Base-by-base conservation (phyloP, 2,329 filamentous ascomycete genomes). In the Penicillium sp. region DNA sequence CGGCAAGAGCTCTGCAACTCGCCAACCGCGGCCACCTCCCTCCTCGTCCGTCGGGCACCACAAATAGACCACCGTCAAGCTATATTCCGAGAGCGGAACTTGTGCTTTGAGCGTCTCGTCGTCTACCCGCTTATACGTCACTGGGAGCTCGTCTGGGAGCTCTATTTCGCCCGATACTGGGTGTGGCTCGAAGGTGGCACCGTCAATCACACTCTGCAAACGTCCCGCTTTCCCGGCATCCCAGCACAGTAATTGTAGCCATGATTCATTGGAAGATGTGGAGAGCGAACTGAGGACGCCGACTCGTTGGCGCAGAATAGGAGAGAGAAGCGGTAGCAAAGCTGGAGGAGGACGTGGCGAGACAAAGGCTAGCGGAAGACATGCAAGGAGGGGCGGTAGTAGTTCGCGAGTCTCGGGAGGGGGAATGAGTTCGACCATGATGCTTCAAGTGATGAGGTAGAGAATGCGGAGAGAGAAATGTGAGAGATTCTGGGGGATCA, bases 161-260 rank as follows among this genome's bases (percentile, higher is more conserved):
- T 86, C 82, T 37, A 86, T 77, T 61, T 86, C 82, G 40, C 82
- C 82, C 1, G 82, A 85, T 3, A 79, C 78, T 0, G 82, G 82
- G 58, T 86, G 82, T 37, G 81, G 80, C 63, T 85, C 82, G 48
- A 84, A 77, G 14, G 72, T 72, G 28, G 80, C 72, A 30, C 74
- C 72, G 52, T 79, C 76, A 30, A 85, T 74, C 18, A 80, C 64
- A 11, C 72, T 68, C 41, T 79, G 77, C 10, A 85, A 70, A 49
- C 72, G 75, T 28, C 78, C 73, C 3, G 78, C 81, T 45, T 76
- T 73, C 6, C 68, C 64, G 1, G 69, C 53, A 55, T 83, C 77
- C 82, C 82, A 85, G 57, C 76, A 81, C 10, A 86, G 71, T 29
- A 84, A 66, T 2, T 74, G 72, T 1, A 85, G 69, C 82, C 82